Percentiles rank a stretch among this genome's conserved stretches.
Evolutionary conservation across 352 stramenopile genomes (phyloP).

Genomic region (Globisporangium solare): DNA sequence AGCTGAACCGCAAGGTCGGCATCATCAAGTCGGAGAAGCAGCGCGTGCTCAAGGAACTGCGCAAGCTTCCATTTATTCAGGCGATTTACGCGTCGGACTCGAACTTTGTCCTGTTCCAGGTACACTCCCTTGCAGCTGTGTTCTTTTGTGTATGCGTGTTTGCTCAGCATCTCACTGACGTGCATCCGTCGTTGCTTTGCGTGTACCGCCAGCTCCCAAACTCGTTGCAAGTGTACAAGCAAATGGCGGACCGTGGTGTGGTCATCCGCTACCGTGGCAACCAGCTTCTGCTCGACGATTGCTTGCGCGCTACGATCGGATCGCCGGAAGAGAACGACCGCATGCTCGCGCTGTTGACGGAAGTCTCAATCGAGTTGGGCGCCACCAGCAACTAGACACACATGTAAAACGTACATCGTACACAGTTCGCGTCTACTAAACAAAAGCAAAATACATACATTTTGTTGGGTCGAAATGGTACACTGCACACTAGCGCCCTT

Average conservation of each 20-base stretch:
- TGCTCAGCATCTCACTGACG: neutral
- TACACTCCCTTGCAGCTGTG: slow-evolving; percentile 22
- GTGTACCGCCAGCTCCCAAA: slow-evolving; percentile 57
- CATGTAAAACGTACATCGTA: neutral
- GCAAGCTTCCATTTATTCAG: slow-evolving; percentile 89
- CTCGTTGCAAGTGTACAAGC: slow-evolving; percentile 92
- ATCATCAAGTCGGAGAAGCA: slow-evolving; percentile 83
- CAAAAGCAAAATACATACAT: slow-evolving; percentile 4
- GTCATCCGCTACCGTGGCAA: slow-evolving; percentile 97
- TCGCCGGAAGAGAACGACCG: slow-evolving; percentile 91
- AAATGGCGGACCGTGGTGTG: slow-evolving; percentile 90
- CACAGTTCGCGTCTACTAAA: neutral
- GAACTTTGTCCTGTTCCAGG: slow-evolving; percentile 97
- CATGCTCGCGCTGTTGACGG: slow-evolving; percentile 85
- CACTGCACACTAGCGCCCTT: neutral
- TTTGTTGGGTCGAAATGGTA: slow-evolving; percentile 2
- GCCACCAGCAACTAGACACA: slow-evolving; percentile 2
- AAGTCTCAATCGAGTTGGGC: slow-evolving; percentile 58
- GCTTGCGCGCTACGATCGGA: slow-evolving; percentile 94
- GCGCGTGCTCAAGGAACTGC: slow-evolving; percentile 77
- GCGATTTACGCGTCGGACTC: slow-evolving; percentile 94
- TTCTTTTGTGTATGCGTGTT: neutral
- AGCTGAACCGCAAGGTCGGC: slow-evolving; percentile 56
- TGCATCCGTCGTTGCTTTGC: neutral
- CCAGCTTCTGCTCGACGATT: slow-evolving; percentile 94